A percentile compares a stretch with the other conserved stretches of the same genome.
These are phyloP conservation scores for Erucastrum elatum DNA, from an alignment of 345 rosid genomes.

Conservation along the genomic window DNA sequence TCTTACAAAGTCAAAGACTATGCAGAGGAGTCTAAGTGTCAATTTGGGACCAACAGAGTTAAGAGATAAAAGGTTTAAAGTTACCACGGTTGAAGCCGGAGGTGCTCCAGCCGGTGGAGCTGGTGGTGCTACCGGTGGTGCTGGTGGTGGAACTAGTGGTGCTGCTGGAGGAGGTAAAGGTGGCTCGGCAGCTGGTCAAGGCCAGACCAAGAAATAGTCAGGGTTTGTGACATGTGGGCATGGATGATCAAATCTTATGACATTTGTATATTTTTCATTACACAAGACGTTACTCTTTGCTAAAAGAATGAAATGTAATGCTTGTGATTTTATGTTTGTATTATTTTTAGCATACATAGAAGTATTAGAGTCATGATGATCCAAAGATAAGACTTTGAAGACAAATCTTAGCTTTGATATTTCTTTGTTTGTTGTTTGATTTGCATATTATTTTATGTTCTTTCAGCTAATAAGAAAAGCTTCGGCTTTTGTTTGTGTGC, in stretches of 20 bases:
- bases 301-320: conserved; percentile 3
- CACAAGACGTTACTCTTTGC: conserved; percentile 6
- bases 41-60: conserved; percentile 7
- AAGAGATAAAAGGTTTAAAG: conserved; percentile 29
- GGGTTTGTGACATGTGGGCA: conserved; percentile 15
- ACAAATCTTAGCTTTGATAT: background rate
- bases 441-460: background rate
- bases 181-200: conserved; percentile 32
- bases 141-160: background rate
- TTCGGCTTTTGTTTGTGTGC: background rate
- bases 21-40: conserved; percentile 37
- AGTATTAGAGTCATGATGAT: background rate
- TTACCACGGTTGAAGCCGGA: conserved; percentile 24
- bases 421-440: background rate
- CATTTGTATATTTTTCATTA: background rate
- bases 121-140: conserved; percentile 19
- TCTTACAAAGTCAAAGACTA: conserved; percentile 24
- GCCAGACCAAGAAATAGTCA: conserved; percentile 39
- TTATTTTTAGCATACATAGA: background rate
- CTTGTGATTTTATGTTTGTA: background rate
- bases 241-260: conserved; percentile 12
- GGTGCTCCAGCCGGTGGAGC: conserved; percentile 17
- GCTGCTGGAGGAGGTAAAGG: conserved; percentile 32
- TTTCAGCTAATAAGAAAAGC: background rate
- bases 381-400: background rate